Base-by-base conservation (phyloP, 805 yeast species). In the Sporopachydermia lactativora region DNA sequence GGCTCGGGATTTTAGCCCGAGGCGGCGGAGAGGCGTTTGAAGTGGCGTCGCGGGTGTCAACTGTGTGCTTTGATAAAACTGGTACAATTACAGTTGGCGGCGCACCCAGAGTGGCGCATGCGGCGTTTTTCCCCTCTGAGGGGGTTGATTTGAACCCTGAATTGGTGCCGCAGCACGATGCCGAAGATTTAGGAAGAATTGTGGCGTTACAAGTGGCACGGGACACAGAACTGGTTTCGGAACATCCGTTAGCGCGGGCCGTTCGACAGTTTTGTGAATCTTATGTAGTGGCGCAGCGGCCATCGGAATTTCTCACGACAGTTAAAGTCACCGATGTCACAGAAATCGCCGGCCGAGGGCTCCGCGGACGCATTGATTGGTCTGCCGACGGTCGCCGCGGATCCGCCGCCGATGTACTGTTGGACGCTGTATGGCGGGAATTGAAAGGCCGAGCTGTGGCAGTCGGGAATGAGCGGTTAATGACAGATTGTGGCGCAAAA, bases 11-110 rank as follows among this genome's bases (percentile, higher is more conserved):
- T 40, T 62, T 81, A 34, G 85, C 81, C 1, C 70, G 79, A 47
- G 89, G 89, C 14, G 92, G 92, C 4, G 92, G 92, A 24, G 77
- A 74, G 38, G 85, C 89, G 2, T 80, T 81, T 52, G 86, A 81
- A 57, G 84, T 81, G 51, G 88, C 80, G 1, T 71, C 85, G 1
- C 62, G 61, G 17, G 64, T 78, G 18, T 70, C 73, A 41, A 69
- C 75, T 31, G 70, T 80, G 5, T 80, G 86, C 48, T 81, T 81
- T 52, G 92, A 81, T 57, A 81, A 81, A 48, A 81, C 89, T 0
- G 92, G 89, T 1, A 81, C 92, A 0, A 60, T 81, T 47, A 81
- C 92, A 0, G 60, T 58, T 42, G 75, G 75, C 17, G 83, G 83
- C 1, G 72, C 72, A 28, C 65, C 75, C 35, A 60, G 60, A 38